Conservation (phyloP, 2,329 filamentous ascomycete genomes). For the Pseudocercospora cruenta region DNA sequence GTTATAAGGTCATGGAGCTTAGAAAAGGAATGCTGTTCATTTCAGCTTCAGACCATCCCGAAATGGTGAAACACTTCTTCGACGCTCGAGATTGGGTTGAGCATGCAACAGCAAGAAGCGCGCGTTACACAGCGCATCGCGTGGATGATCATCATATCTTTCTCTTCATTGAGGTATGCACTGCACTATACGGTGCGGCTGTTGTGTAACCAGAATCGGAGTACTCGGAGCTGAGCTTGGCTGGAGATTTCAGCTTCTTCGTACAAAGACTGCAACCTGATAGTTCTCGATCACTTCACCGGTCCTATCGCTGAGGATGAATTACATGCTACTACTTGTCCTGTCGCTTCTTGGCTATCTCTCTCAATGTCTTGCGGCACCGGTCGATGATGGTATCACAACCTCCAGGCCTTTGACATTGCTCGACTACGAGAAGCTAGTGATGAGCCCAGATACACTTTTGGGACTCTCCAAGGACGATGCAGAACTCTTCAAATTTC, state of each 20-base stretch:
- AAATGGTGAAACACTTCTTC: not conserved
- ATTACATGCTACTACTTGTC: not conserved
- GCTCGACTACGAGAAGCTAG: not conserved
- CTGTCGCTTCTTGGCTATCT: not conserved
- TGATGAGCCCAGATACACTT: not conserved
- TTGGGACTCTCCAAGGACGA: not conserved
- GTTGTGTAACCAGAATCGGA: not conserved
- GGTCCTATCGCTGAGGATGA: not conserved
- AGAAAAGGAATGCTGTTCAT: not conserved
- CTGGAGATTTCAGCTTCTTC: not conserved
- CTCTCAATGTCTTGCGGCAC: not conserved
- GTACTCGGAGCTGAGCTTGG: not conserved
- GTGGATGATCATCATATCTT: not conserved
- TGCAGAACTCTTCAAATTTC: not conserved
- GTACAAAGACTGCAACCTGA: not conserved
- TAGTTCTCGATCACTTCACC: not conserved
- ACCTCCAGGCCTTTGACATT: not conserved
- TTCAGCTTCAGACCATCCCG: not conserved
- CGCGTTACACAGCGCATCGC: not conserved
- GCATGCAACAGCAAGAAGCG: not conserved
- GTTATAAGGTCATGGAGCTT: too few relatives aligned
- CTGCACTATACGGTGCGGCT: not conserved
- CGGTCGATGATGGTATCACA: not conserved
- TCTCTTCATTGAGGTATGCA: not conserved
- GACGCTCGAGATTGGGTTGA: not conserved